Evolutionary conservation across 345 rosid species (phyloP).

Genomic region (Rubroshorea leprosula): DNA sequence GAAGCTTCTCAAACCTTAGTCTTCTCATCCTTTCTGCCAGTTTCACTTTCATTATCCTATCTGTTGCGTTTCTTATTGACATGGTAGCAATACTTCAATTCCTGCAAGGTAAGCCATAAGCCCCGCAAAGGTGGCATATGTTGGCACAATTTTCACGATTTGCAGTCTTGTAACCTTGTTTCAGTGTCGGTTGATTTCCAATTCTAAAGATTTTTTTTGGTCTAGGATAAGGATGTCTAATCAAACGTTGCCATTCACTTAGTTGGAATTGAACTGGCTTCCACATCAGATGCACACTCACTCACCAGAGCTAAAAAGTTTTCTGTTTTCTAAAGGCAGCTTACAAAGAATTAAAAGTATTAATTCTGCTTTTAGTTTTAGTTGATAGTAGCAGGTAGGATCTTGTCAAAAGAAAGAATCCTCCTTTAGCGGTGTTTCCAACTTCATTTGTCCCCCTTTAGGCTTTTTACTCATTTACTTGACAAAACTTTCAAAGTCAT

Average conservation of each 20-base stretch:
- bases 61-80: constrained; percentile 14
- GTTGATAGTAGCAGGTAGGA: not conserved
- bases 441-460: not conserved
- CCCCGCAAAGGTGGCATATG: constrained; percentile 24
- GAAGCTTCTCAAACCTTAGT: not conserved
- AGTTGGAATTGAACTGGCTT: too few species aligned
- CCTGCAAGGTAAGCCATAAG: not conserved
- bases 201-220: too few species aligned
- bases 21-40: constrained; percentile 13
- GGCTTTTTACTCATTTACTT: too few species aligned
- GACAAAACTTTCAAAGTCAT: not conserved
- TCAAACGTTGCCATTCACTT: too few species aligned
- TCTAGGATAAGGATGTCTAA: too few species aligned
- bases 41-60: constrained; percentile 14
- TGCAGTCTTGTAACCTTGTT: not conserved
- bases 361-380: not conserved
- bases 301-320: not conserved
- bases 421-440: not conserved
- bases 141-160: constrained; percentile 24
- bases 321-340: not conserved
- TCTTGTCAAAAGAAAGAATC: not conserved
- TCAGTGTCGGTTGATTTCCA: too few species aligned
- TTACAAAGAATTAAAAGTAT: not conserved
- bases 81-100: not conserved
- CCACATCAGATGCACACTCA: too few species aligned